Base-by-base conservation (phyloP, 2,329 filamentous ascomycete species). In the Dryadomyces quercus-mongolicae region DNA sequence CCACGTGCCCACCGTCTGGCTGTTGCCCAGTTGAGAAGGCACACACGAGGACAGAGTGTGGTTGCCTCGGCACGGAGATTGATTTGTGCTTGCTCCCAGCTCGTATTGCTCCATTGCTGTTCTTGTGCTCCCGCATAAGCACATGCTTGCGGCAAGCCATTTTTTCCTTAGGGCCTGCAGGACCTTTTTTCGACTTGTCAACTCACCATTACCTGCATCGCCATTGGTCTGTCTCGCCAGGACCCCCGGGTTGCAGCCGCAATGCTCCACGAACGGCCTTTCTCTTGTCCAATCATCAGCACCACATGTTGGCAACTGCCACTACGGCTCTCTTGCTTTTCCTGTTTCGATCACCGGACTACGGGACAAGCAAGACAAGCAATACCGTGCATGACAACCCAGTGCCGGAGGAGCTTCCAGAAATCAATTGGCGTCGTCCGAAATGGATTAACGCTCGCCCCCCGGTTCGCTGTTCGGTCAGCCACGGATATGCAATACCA, bases 201-300 rank as follows among this genome's bases (percentile, higher is more conserved):
- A 31, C 36, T 13, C 36, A 40, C 3, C 15, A 44, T 9, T 44
- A 9, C 42, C 42, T 44, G 13, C n/a, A 9, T n/a, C n/a, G n/a
- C 16, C 8, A 44, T 44, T 44, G 42, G 36, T 12, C 15, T n/a
- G 8, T 40, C 36, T 13, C 10, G 10, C 36, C 36, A 40, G 15
- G 36, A 12, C 36, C 36, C 36, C 8, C 15, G 3, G 36, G 36
- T 40, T 40, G 36, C 15, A 40, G 36, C 36, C 36, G 36, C 36
- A 40, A 13, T 40, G 25, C 36, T 40, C 10, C 36, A 40, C 15
- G 25, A 31, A 31, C 25, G 25, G 25, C 25, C 25, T 16, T 40
- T 12, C 18, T 52, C 40, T 58, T 45, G 52, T 50, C 56, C 56
- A 58, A 58, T 58, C 52, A 49, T 54, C 54, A 45, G 36, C 50